Conservation (phyloP, 768 basidiomycete genomes). For the Exsudoporus frostii region DNA sequence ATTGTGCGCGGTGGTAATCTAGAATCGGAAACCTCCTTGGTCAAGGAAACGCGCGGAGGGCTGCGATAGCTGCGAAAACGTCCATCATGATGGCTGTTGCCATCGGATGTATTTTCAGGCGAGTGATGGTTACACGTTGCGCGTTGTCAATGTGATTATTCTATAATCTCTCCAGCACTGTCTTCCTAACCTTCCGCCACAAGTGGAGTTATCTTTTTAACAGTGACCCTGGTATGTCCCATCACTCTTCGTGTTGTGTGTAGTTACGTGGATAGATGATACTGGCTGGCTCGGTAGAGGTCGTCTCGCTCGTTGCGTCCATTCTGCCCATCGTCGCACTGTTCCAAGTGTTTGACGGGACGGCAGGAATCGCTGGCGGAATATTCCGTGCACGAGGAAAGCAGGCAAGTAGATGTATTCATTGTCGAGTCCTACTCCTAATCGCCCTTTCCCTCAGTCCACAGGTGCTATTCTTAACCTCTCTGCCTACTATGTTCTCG, state of each 20-base stretch:
- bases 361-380: constrained; percentile 63
- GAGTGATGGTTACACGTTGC: constrained; percentile 1
- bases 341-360: constrained; percentile 88
- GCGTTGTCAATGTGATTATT: neutral
- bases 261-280: neutral
- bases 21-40: constrained; percentile 90
- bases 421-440: neutral
- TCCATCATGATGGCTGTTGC: constrained; percentile 63
- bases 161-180: constrained; percentile 38
- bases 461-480: constrained; percentile 62
- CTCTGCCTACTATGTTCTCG: constrained; percentile 77
- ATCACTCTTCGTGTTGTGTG: neutral
- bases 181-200: constrained; percentile 62
- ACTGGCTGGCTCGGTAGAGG: constrained; percentile 35
- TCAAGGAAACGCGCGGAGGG: constrained; percentile 70
- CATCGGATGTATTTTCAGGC: constrained; percentile 67
- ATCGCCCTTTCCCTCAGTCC: constrained; percentile 36
- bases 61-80: constrained; percentile 61
- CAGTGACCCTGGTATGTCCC: constrained; percentile 49
- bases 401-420: constrained; percentile 40
- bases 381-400: constrained; percentile 82
- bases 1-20: neutral
- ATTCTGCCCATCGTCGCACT: constrained; percentile 75
- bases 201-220: constrained; percentile 78
- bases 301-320: constrained; percentile 45